Conservation (phyloP, 306 rosid genomes). For the Arachis stenosperma region DNA sequence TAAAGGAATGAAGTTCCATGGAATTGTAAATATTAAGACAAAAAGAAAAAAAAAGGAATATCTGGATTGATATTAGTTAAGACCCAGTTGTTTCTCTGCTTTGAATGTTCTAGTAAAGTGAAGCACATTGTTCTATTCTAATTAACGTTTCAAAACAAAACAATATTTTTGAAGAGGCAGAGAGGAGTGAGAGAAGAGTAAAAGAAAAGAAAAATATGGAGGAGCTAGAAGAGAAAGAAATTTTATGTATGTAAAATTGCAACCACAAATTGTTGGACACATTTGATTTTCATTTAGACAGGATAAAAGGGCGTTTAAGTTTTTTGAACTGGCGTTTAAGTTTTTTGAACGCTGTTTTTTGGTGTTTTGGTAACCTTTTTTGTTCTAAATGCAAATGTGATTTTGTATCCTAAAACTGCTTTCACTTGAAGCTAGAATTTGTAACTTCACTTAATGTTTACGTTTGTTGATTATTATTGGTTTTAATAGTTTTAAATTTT, state of each 20-base stretch:
- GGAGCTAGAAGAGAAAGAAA: background rate
- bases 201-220: background rate
- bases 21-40: slow-evolving; percentile 52
- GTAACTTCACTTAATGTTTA: too few species aligned
- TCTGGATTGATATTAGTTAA: slow-evolving; percentile 41
- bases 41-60: slow-evolving; percentile 18
- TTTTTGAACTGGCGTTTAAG: slow-evolving; percentile 22
- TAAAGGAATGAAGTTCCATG: slow-evolving; percentile 20
- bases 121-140: slow-evolving; percentile 29
- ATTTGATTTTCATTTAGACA: too few species aligned
- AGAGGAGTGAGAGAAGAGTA: background rate
- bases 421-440: too few species aligned
- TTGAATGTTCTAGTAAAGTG: slow-evolving; percentile 38
- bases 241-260: too few species aligned
- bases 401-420: too few species aligned
- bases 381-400: too few species aligned
- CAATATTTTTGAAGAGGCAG: slow-evolving; percentile 17
- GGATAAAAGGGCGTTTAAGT: slow-evolving; percentile 1
- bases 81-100: slow-evolving; percentile 35
- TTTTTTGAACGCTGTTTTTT: slow-evolving; percentile 29
- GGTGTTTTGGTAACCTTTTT: slow-evolving; percentile 51
- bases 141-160: slow-evolving; percentile 8
- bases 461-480: too few species aligned
- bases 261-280: too few species aligned
- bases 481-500: too few species aligned